Percentiles rank a stretch among this genome's conserved stretches.
Evolutionary conservation across 805 yeast genomes (phyloP).

Genomic region (Suhomyces sp.): DNA sequence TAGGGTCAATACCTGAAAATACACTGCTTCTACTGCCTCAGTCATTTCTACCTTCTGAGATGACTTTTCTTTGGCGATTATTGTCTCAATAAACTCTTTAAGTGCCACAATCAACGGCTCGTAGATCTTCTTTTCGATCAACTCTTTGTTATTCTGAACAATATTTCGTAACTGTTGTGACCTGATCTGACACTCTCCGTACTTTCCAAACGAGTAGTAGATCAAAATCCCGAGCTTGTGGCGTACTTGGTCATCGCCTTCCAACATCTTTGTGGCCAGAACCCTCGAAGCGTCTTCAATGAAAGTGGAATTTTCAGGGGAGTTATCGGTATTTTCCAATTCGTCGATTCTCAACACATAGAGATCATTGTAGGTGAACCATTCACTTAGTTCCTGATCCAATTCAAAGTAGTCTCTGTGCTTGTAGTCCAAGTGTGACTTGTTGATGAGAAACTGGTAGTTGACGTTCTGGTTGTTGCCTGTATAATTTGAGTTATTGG

Average conservation of each 20-base stretch:
- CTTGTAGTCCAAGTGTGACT: conserved; percentile 29
- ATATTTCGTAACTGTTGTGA: conserved; percentile 17
- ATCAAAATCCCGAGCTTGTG: conserved; percentile 5
- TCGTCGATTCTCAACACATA: conserved; percentile 1
- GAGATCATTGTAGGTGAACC: conserved; percentile 38
- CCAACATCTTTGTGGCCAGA: neutral
- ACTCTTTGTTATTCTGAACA: conserved; percentile 7
- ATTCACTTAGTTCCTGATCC: conserved; percentile 31
- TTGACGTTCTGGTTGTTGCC: neutral
- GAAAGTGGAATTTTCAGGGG: neutral
- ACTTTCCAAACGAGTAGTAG: conserved; percentile 29
- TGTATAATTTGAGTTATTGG: neutral
- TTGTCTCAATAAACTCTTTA: neutral
- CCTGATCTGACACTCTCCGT: conserved; percentile 8
- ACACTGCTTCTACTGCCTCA: conserved; percentile 7
- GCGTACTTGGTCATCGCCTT: neutral
- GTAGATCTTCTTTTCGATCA: conserved; percentile 3
- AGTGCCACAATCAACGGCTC: conserved; percentile 1
- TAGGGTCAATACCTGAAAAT: conserved; percentile 31
- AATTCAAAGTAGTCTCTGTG: conserved; percentile 27
- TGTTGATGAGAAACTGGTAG: conserved; percentile 29
- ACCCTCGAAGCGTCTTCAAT: neutral
- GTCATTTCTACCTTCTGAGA: neutral
- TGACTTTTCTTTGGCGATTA: neutral
- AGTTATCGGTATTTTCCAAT: neutral